A percentile compares a stretch with the other conserved stretches of the same genome.
Conservation (phyloP, 495 filamentous ascomycete genomes). For the Neurospora hispaniola region DNA sequence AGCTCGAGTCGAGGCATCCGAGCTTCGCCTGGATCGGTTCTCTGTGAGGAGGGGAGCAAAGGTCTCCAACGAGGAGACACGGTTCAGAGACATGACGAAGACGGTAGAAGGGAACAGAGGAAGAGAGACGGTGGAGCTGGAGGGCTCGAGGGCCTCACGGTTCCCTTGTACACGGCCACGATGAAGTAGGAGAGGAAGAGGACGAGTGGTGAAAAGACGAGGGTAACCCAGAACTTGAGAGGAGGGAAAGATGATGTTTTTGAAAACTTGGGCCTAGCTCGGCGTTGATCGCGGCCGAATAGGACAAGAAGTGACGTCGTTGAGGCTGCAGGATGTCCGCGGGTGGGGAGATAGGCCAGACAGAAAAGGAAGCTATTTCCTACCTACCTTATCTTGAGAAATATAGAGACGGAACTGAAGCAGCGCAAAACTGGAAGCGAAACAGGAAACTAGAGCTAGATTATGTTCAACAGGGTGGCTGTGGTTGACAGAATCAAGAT, state of each 20-base stretch:
- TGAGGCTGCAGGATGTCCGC: not conserved
- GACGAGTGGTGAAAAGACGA: not conserved
- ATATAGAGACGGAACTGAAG: not conserved
- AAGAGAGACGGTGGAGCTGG: not conserved
- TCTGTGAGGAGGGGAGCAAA: constrained; percentile 30
- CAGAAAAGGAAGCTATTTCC: too few species aligned
- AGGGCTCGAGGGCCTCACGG: not conserved
- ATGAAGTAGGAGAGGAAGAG: not conserved
- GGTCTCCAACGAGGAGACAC: constrained; percentile 41
- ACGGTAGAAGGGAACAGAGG: not conserved
- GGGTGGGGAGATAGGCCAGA: not conserved
- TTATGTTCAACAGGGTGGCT: not conserved
- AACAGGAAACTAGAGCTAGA: not conserved
- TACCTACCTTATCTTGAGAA: too few species aligned
- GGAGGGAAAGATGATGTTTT: not conserved
- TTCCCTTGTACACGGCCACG: not conserved
- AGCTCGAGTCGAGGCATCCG: constrained; percentile 30
- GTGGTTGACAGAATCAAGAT: not conserved
- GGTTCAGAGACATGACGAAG: constrained; percentile 36
- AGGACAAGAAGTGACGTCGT: not conserved
- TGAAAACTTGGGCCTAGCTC: not conserved
- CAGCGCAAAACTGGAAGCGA: not conserved
- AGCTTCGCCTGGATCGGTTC: constrained; percentile 28
- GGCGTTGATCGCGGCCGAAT: not conserved
- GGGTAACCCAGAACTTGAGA: not conserved